Conservation (phyloP, 495 filamentous ascomycete species). For the Trichoderma gamsii region DNA sequence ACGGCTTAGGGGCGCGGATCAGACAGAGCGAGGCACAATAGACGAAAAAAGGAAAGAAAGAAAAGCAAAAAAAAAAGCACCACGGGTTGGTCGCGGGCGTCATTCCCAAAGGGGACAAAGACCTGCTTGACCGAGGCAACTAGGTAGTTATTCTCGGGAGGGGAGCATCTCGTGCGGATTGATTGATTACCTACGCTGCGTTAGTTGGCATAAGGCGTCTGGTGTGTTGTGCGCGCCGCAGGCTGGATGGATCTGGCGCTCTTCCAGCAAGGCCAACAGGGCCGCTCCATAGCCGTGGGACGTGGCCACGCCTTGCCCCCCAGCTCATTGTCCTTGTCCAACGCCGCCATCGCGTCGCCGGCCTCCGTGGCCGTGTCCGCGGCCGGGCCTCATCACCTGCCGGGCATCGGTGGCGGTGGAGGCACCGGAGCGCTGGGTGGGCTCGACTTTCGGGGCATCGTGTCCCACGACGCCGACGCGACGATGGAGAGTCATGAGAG, state of each 20-base stretch:
- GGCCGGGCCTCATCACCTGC: background rate
- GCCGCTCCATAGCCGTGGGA: background rate
- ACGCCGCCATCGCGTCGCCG: background rate
- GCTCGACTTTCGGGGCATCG: background rate
- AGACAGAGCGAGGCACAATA: too few species aligned
- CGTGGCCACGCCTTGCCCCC: background rate
- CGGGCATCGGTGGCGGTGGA: slow-evolving; percentile 4
- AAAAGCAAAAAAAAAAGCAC: background rate
- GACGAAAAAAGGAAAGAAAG: background rate
- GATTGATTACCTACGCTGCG: slow-evolving; percentile 4
- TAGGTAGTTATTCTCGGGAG: too few species aligned
- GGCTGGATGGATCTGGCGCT: background rate
- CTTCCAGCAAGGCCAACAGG: slow-evolving; percentile 2
- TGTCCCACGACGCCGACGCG: slow-evolving; percentile 8
- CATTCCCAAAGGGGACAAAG: background rate
- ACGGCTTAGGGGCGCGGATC: too few species aligned
- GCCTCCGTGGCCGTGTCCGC: background rate
- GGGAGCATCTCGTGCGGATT: too few species aligned
- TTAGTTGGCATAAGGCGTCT: background rate
- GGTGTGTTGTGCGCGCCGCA: background rate
- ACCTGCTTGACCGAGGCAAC: too few species aligned
- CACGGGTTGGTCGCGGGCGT: too few species aligned
- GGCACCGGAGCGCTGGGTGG: background rate
- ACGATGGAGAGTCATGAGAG: slow-evolving; percentile 16
- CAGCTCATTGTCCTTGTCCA: slow-evolving; percentile 3